Conservation (phyloP, 108 stramenopile genomes). For the Cylindrotheca closterium region DNA sequence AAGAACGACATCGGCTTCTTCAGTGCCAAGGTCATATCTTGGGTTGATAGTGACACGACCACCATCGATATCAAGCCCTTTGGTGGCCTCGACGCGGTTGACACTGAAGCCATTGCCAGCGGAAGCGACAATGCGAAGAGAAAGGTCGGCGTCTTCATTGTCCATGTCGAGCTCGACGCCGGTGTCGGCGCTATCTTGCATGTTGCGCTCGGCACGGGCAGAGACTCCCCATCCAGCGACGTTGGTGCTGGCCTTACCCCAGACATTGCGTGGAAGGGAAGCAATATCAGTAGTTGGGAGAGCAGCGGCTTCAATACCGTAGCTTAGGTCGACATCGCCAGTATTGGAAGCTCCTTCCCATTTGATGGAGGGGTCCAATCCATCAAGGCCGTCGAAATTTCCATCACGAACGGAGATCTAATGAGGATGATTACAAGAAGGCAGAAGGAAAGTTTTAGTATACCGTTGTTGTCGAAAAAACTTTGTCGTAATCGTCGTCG, state of each 20-base stretch:
- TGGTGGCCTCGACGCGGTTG: constrained; percentile 66
- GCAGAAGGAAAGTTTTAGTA: not conserved
- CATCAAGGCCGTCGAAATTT: constrained; percentile 65
- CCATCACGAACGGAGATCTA: constrained; percentile 73
- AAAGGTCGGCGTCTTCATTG: constrained; percentile 74
- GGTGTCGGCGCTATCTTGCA: constrained; percentile 37
- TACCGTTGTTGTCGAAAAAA: not conserved
- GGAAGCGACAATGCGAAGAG: constrained; percentile 38
- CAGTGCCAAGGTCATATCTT: constrained; percentile 59
- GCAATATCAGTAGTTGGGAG: constrained; percentile 65
- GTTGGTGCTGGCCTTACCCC: constrained; percentile 58
- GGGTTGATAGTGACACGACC: constrained; percentile 81
- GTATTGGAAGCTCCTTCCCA: constrained; percentile 36
- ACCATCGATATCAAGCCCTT: constrained; percentile 77
- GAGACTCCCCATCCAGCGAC: constrained; percentile 57
- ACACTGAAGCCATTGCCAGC: constrained; percentile 46
- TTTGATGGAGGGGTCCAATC: constrained; percentile 63
- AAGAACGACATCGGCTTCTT: constrained; percentile 72
- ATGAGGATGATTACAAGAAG: not conserved
- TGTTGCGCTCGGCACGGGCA: constrained; percentile 46
- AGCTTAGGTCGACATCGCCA: constrained; percentile 37
- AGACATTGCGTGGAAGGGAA: constrained; percentile 64
- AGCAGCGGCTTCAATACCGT: constrained; percentile 63
- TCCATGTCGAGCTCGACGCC: constrained; percentile 68
- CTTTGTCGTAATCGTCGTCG: not conserved